A percentile compares a stretch with the other conserved stretches of the same genome.
These are phyloP conservation scores for Moringa oleifera DNA, from an alignment of 345 rosid genomes.

Conservation along the genomic window DNA sequence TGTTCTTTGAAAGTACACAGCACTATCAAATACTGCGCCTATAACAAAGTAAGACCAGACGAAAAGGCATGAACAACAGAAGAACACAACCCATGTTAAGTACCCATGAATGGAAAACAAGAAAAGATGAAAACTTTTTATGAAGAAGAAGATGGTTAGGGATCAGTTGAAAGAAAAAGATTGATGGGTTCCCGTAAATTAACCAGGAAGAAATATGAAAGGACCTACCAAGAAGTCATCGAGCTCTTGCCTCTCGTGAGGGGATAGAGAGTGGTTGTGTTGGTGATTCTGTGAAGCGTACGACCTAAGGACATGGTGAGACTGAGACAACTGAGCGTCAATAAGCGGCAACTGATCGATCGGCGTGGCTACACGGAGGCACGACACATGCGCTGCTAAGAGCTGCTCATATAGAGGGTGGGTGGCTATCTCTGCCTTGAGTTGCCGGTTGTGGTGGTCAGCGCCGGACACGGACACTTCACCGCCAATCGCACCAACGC, in stretches of 20 bases:
- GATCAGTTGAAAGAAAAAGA: too few relatives aligned
- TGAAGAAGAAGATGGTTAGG: too few relatives aligned
- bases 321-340: slow-evolving; percentile 85
- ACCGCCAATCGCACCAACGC: slow-evolving; percentile 35
- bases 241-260: slow-evolving; percentile 84
- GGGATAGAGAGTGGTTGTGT: slow-evolving; percentile 43
- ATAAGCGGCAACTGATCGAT: slow-evolving; percentile 93
- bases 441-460: slow-evolving; percentile 53
- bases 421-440: slow-evolving; percentile 78
- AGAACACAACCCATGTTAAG: too few relatives aligned
- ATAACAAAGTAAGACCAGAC: neutral
- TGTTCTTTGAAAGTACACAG: slow-evolving; percentile 95
- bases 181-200: too few relatives aligned
- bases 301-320: slow-evolving; percentile 81
- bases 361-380: slow-evolving; percentile 92
- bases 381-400: slow-evolving; percentile 77
- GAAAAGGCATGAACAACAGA: too few relatives aligned
- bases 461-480: slow-evolving; percentile 38
- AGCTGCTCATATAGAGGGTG: slow-evolving; percentile 91
- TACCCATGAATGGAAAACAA: too few relatives aligned
- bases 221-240: slow-evolving; percentile 77
- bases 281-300: slow-evolving; percentile 51
- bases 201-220: neutral
- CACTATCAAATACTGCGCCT: slow-evolving; percentile 91
- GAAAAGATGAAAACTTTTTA: neutral